phyloP scores from a whole-genome alignment of 2,329 filamentous ascomycete species.

The Fusarium acutatum region DNA sequence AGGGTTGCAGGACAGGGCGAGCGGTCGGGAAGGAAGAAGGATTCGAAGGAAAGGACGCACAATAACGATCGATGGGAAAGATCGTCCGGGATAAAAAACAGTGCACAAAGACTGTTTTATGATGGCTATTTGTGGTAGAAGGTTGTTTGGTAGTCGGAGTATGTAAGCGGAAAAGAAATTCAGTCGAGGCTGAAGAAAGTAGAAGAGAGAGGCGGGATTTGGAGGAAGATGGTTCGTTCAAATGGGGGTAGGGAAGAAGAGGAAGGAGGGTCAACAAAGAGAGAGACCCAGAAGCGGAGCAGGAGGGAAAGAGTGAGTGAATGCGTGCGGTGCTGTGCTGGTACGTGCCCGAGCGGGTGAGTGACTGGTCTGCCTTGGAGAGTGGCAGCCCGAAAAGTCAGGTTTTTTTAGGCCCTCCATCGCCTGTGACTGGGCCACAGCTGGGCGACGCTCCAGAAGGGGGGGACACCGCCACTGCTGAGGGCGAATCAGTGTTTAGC shows the following conservation, averaged over 20 bases:
- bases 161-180: conserved; percentile 33
- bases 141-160: conserved; percentile 19
- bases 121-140: not conserved
- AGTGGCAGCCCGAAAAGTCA: conserved; percentile 46
- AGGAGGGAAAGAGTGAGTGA: conserved; percentile 28
- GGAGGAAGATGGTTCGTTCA: conserved; percentile 40
- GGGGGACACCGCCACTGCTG: conserved; percentile 40
- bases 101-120: conserved; percentile 9
- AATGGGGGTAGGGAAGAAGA: conserved; percentile 40
- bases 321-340: conserved; percentile 2
- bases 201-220: conserved; percentile 42
- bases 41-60: conserved; percentile 39
- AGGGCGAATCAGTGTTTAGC: conserved; percentile 27
- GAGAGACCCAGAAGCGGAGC: conserved; percentile 24
- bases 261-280: conserved; percentile 40
- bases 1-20: conserved; percentile 10
- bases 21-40: conserved; percentile 25
- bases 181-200: conserved; percentile 41
- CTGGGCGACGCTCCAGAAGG: conserved; percentile 14
- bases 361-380: conserved; percentile 2
- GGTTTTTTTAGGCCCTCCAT: conserved; percentile 39
- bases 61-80: conserved; percentile 29
- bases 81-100: conserved; percentile 31
- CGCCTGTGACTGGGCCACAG: conserved; percentile 27
- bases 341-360: not conserved